Conservation (phyloP, 2,329 filamentous ascomycete genomes). For the Neopestalotiopsis sp. region DNA sequence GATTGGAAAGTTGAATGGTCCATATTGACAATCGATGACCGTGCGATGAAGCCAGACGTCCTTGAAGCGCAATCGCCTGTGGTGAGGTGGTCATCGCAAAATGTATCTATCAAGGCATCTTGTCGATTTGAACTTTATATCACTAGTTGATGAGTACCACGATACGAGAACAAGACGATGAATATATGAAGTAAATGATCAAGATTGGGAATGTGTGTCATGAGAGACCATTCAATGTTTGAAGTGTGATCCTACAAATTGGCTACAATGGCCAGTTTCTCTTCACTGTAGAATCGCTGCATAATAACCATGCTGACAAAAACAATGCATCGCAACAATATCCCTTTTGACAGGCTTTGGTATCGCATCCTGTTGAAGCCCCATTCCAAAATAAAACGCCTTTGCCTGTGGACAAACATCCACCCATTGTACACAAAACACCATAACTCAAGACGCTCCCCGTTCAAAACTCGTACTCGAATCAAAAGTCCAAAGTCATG, state of each 20-base stretch:
- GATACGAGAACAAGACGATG: no score
- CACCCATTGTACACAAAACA: neutral
- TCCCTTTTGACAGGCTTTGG: neutral
- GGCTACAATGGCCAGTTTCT: neutral
- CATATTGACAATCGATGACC: no score
- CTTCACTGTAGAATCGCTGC: neutral
- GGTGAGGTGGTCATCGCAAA: no score
- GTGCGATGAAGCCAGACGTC: no score
- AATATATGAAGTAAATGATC: neutral
- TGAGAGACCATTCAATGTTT: neutral
- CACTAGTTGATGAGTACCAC: no score
- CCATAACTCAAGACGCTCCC: neutral
- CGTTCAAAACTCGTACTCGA: neutral
- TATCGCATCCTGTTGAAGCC: neutral
- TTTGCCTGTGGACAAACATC: neutral
- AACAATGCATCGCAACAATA: neutral
- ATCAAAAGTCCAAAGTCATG: constrained; percentile 7
- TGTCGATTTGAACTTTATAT: no score
- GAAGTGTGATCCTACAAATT: neutral
- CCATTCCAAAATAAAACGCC: constrained; percentile 5
- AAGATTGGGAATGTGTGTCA: neutral
- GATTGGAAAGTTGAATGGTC: no score
- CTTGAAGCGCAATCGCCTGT: no score
- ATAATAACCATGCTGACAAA: neutral
- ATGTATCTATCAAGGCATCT: no score